A percentile compares a stretch with the other conserved stretches of the same genome.
phyloP scores from a whole-genome alignment of 495 filamentous ascomycete genomes.

The Daldinia childiae region DNA sequence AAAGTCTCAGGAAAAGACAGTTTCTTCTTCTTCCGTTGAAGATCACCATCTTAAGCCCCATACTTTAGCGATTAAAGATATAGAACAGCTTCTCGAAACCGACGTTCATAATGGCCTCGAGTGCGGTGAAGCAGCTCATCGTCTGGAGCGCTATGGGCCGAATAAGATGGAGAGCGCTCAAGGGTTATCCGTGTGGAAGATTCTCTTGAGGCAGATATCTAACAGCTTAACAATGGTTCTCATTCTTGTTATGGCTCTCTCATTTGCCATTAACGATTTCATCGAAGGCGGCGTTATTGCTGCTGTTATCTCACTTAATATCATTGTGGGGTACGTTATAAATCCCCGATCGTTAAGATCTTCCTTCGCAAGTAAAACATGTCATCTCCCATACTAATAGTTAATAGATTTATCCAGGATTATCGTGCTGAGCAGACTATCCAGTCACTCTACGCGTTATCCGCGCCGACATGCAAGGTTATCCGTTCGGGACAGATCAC shows the following conservation, averaged over 20 bases:
- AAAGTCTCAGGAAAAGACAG: conserved; percentile 3
- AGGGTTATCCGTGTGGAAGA: conserved; percentile 63
- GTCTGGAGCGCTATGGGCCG: conserved; percentile 57
- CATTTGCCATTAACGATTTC: conserved; percentile 76
- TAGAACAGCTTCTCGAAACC: conserved; percentile 40
- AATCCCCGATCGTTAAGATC: not conserved
- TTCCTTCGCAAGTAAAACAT: not conserved
- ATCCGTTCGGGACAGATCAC: conserved; percentile 65
- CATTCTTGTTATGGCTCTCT: conserved; percentile 77
- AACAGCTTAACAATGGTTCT: conserved; percentile 68
- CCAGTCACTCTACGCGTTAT: conserved; percentile 71
- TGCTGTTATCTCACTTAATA: conserved; percentile 77
- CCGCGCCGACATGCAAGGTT: conserved; percentile 73
- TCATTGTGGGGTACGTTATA: conserved; percentile 67
- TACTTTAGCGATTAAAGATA: conserved; percentile 32
- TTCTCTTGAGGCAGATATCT: conserved; percentile 65
- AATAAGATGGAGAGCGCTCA: conserved; percentile 63
- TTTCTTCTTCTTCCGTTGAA: conserved; percentile 9
- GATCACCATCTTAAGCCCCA: conserved; percentile 38
- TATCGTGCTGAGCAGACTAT: conserved; percentile 79
- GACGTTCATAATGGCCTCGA: conserved; percentile 53
- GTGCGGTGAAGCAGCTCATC: conserved; percentile 52
- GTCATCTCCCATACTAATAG: conserved; percentile 2
- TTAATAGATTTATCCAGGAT: conserved; percentile 70
- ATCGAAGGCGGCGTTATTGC: conserved; percentile 80